A percentile compares a stretch with the other conserved stretches of the same genome.
phyloP scores from a whole-genome alignment of 1,139 yeast genomes.

The Lodderomyces pseudojiufengensis region DNA sequence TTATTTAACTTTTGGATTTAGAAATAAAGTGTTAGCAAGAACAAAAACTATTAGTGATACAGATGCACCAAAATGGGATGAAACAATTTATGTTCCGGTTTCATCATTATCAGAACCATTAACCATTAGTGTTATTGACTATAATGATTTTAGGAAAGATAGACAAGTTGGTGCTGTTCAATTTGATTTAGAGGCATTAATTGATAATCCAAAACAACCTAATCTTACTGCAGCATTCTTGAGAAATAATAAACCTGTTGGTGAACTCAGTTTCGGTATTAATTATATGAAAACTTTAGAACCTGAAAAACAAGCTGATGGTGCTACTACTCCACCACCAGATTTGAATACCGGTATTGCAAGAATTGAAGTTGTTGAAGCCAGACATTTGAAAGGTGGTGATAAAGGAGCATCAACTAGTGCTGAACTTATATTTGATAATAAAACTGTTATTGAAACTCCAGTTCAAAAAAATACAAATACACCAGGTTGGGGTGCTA shows the following conservation, averaged over 20 bases:
- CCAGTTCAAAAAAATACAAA: constrained; percentile 57
- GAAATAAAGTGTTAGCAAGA: constrained; percentile 53
- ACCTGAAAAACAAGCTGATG: constrained; percentile 74
- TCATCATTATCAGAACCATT: constrained; percentile 79
- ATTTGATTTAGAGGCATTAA: constrained; percentile 66
- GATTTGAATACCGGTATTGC: constrained; percentile 92
- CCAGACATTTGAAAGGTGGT: constrained; percentile 44
- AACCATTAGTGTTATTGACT: constrained; percentile 65
- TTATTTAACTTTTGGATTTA: constrained; percentile 70
- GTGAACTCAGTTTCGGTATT: constrained; percentile 65
- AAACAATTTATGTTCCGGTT: constrained; percentile 67
- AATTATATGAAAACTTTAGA: constrained; percentile 78
- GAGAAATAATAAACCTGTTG: constrained; percentile 80
- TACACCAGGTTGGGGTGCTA: constrained; percentile 64
- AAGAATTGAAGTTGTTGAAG: constrained; percentile 51
- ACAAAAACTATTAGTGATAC: constrained; percentile 68
- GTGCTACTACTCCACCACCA: constrained; percentile 82
- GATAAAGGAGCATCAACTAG: constrained; percentile 56
- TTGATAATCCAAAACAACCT: constrained; percentile 50
- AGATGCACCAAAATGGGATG: constrained; percentile 76
- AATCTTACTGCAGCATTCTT: constrained; percentile 55
- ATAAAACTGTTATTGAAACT: constrained; percentile 56
- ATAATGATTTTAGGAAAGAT: constrained; percentile 76
- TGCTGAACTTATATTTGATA: constrained; percentile 67
- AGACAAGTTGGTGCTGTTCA: constrained; percentile 75